Evolutionary conservation across 1,284 basidiomycete genomes (phyloP).

Genomic region (Chiua sp.): DNA sequence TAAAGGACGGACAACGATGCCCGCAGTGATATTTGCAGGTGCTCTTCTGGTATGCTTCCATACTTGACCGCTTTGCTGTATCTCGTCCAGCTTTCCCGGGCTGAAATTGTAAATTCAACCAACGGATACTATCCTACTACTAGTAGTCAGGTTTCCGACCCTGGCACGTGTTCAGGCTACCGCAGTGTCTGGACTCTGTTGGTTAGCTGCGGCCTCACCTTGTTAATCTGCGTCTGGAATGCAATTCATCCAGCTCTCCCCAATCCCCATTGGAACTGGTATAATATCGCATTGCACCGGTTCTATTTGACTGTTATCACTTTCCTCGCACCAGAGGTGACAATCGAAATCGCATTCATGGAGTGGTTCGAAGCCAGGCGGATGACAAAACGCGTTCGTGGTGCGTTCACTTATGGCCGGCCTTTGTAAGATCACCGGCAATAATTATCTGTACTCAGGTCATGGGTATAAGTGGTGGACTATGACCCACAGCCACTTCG

Average conservation of each 20-base stretch:
- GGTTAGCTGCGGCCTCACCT: conserved; percentile 1
- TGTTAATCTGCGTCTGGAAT: conserved; percentile 41
- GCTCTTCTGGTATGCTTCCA: too few species aligned
- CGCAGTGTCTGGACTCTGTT: background rate
- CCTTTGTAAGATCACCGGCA: too few species aligned
- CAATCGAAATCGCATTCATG: conserved; percentile 29
- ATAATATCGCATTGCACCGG: conserved; percentile 4
- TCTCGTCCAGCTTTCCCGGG: too few species aligned
- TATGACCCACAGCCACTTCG: conserved; percentile 30
- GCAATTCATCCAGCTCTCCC: conserved; percentile 43
- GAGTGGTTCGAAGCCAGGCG: conserved; percentile 28
- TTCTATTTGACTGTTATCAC: conserved; percentile 25
- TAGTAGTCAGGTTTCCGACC: too few species aligned
- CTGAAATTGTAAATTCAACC: too few species aligned
- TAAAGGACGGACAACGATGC: too few species aligned
- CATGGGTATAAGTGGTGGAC: conserved; percentile 14
- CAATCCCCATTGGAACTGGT: background rate
- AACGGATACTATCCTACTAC: too few species aligned
- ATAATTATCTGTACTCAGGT: background rate
- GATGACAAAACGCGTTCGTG: background rate
- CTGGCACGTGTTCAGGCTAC: too few species aligned
- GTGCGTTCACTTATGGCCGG: too few species aligned
- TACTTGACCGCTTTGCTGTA: too few species aligned
- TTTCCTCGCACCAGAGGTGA: conserved; percentile 21
- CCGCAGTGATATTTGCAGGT: too few species aligned